Evolutionary conservation across 352 stramenopile genomes (phyloP), one percentile per base, ranked within the genome.

Genomic region (Vaucheria bursata): DNA sequence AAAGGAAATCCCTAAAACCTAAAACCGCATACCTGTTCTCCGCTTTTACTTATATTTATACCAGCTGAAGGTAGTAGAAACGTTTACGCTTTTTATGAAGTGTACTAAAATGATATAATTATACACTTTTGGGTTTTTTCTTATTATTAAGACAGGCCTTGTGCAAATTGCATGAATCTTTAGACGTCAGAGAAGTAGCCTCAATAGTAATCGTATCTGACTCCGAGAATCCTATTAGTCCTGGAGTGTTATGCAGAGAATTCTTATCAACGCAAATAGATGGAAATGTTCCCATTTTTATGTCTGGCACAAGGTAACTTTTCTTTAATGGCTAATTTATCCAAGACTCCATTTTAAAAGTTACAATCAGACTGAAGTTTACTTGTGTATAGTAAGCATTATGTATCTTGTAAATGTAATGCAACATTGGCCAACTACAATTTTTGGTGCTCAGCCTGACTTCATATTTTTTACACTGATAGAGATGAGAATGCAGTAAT

Each of bases 151-250:
- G n/a, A n/a, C n/a, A 68, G 53, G 69, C 69, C 0, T 64, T 81
- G 76, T 81, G 76, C 76, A 79, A 81, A 72, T 72, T 81, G 38
- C n/a, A n/a, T n/a, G n/a, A n/a, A n/a, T n/a, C n/a, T n/a, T n/a
- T n/a, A n/a, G n/a, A n/a, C n/a, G 12, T 59, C 31, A 70, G 76
- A 12, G 76, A 81, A 66, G 76, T 79, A 3, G 74, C 70, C 0
- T 78, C 75, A 31, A 53, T 81, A 0, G 67, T 73, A 12, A 72
- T 81, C 3, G 76, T 81, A 0, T 70, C 70, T 5, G 76, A 81
- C 50, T 35, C 70, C 38, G 31, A 2, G 38, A 1, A 31, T 8
- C 36, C 53, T 7, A 32, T 73, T 31, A 72, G 72, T 35, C 67
- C 75, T 71, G 68, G 69, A 33, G 71, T 79, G 5, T 32, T 81